These are phyloP conservation scores for Cladosporium colombiae DNA, from an alignment of 2,329 filamentous ascomycete species.

Conservation along the genomic window DNA sequence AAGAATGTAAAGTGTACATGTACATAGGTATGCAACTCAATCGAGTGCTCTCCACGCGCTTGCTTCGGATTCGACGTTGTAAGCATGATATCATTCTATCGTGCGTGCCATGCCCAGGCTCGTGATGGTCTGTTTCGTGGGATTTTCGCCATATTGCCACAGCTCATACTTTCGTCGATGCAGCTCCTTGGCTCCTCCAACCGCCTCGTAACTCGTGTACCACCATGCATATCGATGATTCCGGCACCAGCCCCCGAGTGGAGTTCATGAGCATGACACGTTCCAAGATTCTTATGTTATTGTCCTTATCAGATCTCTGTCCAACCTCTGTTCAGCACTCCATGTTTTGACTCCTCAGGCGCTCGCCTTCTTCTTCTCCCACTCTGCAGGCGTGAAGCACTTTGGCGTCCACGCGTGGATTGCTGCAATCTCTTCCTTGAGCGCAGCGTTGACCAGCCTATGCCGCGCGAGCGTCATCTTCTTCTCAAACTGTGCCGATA, in stretches of 20 bases:
- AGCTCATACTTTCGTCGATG: neutral
- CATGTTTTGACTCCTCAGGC: neutral
- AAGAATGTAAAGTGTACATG: neutral
- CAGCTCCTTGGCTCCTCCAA: neutral
- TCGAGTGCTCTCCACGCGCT: neutral
- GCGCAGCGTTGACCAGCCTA: constrained; percentile 76
- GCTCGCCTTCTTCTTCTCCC: constrained; percentile 63
- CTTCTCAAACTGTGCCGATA: constrained; percentile 54
- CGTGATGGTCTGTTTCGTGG: neutral
- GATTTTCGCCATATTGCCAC: neutral
- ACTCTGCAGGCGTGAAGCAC: constrained; percentile 89
- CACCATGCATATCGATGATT: neutral
- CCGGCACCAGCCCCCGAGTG: neutral
- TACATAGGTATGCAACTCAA: neutral
- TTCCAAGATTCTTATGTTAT: neutral
- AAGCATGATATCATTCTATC: neutral
- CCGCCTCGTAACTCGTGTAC: neutral
- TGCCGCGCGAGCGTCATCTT: constrained; percentile 77
- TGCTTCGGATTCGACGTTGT: neutral
- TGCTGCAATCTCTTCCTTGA: constrained; percentile 83
- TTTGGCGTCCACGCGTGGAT: constrained; percentile 96
- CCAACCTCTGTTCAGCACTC: neutral
- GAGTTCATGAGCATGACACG: neutral
- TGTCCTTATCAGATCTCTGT: neutral
- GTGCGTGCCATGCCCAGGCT: neutral